These are phyloP conservation scores for Lepidopterella palustris DNA, from an alignment of 495 filamentous ascomycete species.

Conservation along the genomic window DNA sequence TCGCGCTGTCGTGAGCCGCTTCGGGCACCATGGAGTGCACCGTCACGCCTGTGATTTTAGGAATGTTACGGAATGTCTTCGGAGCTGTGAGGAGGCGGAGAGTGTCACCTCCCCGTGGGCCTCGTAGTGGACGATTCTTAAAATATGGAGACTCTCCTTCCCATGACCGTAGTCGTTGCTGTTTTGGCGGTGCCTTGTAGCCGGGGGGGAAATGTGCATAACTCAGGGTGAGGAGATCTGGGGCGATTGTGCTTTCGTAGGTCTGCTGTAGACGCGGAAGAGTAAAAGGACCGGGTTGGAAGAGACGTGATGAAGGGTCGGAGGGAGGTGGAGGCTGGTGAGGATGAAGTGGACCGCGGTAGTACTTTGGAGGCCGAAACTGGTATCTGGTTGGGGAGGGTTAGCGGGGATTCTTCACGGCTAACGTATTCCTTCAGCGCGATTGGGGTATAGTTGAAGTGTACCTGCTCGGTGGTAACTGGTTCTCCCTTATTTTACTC, in stretches of 20 bases:
- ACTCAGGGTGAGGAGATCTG: slow-evolving; percentile 84
- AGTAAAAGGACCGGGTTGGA: slow-evolving; percentile 89
- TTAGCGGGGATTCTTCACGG: too few species aligned
- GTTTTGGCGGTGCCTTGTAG: slow-evolving; percentile 53
- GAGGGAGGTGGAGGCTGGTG: slow-evolving; percentile 78
- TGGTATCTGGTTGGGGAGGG: slow-evolving; percentile 59
- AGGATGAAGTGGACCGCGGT: slow-evolving; percentile 88
- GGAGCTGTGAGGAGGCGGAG: slow-evolving; percentile 67
- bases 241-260: slow-evolving; percentile 73
- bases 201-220: slow-evolving; percentile 79
- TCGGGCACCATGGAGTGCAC: slow-evolving; percentile 62
- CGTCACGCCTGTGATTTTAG: slow-evolving; percentile 71
- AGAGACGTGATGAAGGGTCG: slow-evolving; percentile 78
- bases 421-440: too few species aligned
- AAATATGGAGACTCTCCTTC: slow-evolving; percentile 87
- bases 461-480: slow-evolving; percentile 65
- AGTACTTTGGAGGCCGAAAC: slow-evolving; percentile 85
- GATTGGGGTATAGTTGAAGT: too few species aligned
- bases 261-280: slow-evolving; percentile 84
- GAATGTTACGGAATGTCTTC: slow-evolving; percentile 80
- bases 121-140: slow-evolving; percentile 78
- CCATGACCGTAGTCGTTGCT: slow-evolving; percentile 75
- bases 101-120: slow-evolving; percentile 64
- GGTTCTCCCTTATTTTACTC: slow-evolving; percentile 45
- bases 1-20: slow-evolving; percentile 57